Percentiles rank a stretch among this genome's conserved stretches.
phyloP scores from a whole-genome alignment of 148 eudicot genomes.

The Chenopodium formosanum region DNA sequence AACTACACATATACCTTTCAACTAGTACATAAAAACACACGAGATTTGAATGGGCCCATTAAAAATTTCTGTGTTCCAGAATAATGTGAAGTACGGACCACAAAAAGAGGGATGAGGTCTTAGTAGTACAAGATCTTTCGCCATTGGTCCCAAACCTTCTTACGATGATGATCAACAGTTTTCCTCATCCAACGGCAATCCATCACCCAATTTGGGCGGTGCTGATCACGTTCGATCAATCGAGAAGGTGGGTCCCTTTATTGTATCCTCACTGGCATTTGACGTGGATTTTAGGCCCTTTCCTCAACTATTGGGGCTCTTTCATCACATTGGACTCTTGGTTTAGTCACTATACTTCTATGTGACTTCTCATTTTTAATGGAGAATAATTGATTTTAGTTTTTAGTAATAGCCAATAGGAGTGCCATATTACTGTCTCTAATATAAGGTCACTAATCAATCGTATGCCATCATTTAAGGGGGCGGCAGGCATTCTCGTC shows the following conservation, averaged over 20 bases:
- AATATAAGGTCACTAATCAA: too few relatives aligned
- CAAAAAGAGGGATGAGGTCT: background rate
- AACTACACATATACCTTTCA: too few relatives aligned
- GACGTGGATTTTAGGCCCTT: background rate
- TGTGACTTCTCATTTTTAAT: background rate
- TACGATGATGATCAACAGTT: constrained; percentile 20
- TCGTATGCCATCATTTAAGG: too few relatives aligned
- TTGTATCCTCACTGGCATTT: background rate
- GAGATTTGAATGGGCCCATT: background rate
- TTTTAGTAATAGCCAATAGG: too few relatives aligned
- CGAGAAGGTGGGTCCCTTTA: constrained; percentile 10
- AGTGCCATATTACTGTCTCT: too few relatives aligned
- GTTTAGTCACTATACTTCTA: background rate
- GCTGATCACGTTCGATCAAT: constrained; percentile 15
- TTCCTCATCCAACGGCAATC: constrained; percentile 23
- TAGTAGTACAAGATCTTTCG: constrained; percentile 4
- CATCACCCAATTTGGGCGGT: constrained; percentile 13
- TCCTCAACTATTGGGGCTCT: constrained; percentile 8
- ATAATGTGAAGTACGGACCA: constrained; percentile 19
- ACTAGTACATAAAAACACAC: too few relatives aligned
- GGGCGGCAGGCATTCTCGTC: too few relatives aligned
- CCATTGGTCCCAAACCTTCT: constrained; percentile 9
- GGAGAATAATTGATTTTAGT: too few relatives aligned
- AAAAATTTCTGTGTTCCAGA: background rate
- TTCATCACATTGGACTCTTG: background rate